These are phyloP conservation scores for Colletotrichum karsti DNA, from an alignment of 2,329 filamentous ascomycete genomes.

Conservation along the genomic window DNA sequence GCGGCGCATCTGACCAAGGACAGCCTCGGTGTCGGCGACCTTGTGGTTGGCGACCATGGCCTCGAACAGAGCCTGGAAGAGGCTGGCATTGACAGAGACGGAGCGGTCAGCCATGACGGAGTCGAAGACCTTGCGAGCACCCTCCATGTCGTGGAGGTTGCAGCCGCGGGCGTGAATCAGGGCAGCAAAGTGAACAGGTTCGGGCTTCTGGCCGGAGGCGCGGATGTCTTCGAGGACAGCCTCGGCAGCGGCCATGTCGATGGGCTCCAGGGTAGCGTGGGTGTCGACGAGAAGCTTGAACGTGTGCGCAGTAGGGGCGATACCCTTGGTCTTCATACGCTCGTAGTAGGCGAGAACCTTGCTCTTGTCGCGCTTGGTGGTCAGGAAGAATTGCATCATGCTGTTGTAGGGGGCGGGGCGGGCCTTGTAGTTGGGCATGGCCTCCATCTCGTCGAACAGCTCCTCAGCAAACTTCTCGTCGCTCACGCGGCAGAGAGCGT, in stretches of 20 bases:
- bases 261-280: constrained; percentile 90
- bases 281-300: constrained; percentile 98
- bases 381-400: constrained; percentile 99
- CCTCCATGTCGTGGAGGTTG: constrained; percentile 88
- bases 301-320: constrained; percentile 92
- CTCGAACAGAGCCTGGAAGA: constrained; percentile 98
- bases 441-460: constrained; percentile 99
- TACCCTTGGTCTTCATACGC: constrained; percentile 88
- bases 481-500: constrained; percentile 94
- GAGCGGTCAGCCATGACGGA: constrained; percentile 74
- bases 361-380: constrained; percentile 92
- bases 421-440: constrained; percentile 98
- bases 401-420: constrained; percentile 98
- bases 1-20: constrained; percentile 79
- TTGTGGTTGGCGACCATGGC: constrained; percentile 95
- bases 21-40: constrained; percentile 77
- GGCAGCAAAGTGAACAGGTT: constrained; percentile 94
- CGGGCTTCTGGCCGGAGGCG: constrained; percentile 76
- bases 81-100: constrained; percentile 79
- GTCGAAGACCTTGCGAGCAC: constrained; percentile 84
- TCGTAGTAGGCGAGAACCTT: constrained; percentile 97
- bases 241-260: constrained; percentile 89
- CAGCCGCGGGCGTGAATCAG: constrained; percentile 96
- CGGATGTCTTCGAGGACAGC: constrained; percentile 82
- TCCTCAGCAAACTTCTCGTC: constrained; percentile 98